Conservation (phyloP, 345 rosid species). For the Bretschneidera sinensis region DNA sequence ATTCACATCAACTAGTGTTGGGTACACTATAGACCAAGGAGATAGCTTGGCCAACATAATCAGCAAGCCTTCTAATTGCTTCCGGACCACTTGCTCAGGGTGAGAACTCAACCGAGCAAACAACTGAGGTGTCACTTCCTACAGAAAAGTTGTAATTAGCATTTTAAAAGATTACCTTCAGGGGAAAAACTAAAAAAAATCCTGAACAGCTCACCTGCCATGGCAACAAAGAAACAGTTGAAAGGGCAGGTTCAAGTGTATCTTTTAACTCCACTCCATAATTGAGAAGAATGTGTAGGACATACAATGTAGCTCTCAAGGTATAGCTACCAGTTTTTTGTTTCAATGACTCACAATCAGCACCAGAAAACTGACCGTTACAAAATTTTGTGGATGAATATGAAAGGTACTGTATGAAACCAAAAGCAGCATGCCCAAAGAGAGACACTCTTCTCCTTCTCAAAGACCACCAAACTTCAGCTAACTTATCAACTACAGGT, state of each 20-base stretch:
- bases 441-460: slow-evolving; percentile 80
- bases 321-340: slow-evolving; percentile 54
- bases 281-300: slow-evolving; percentile 75
- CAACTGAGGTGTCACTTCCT: slow-evolving; percentile 88
- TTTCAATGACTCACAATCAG: slow-evolving; percentile 49
- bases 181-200: slow-evolving; percentile 16
- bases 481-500: slow-evolving; percentile 48
- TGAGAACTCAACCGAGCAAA: slow-evolving; percentile 91
- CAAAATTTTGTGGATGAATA: slow-evolving; percentile 51
- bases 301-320: slow-evolving; percentile 73
- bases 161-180: not conserved
- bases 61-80: slow-evolving; percentile 73
- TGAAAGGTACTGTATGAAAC: slow-evolving; percentile 67
- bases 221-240: slow-evolving; percentile 67
- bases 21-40: slow-evolving; percentile 87
- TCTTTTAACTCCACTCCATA: slow-evolving; percentile 84
- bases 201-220: slow-evolving; percentile 67
- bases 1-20: slow-evolving; percentile 80
- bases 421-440: slow-evolving; percentile 79
- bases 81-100: slow-evolving; percentile 76
- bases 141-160: slow-evolving; percentile 18
- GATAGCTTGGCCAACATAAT: slow-evolving; percentile 75
- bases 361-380: slow-evolving; percentile 42
- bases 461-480: slow-evolving; percentile 75
- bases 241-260: slow-evolving; percentile 67